Evolutionary conservation across 75 land plant genomes (phyloP), one percentile per base, ranked within the genome.

Genomic region (Pinus taeda): DNA sequence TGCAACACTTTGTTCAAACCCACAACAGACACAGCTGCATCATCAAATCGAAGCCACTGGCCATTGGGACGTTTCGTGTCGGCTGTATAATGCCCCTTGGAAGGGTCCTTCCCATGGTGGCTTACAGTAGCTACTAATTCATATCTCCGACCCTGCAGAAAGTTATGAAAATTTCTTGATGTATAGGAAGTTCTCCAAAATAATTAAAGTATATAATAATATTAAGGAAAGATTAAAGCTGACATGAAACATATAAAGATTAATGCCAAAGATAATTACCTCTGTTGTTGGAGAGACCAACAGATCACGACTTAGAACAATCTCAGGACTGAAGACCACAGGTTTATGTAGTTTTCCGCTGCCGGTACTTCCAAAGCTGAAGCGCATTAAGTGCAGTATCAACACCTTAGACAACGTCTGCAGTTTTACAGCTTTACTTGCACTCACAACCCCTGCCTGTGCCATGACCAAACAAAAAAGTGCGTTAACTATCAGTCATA

Each of bases 111-210:
- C 17, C 99, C 99, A 77, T 95, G 98, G 75, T 97, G 99, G 3
- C 93, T 89, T 20, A 97, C 81, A 8, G 98, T 95, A 14, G 99
- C 93, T 37, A 97, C 98, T 59, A 97, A 89, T 79, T 97, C 98
- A 76, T 97, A 97, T 77, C 74, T 92, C 33, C 98, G 78, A 11
- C 93, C 87, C 99, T 96, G 90, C 26, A 72, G 33, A 13, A 74
- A 36, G 4, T 29, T 57, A 9, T 5, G 20, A 53, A 13, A 33
- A 30, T 62, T 60, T 65, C 37, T 21, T 60, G 11, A 76, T n/a
- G 8, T 1, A 76, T 17, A 12, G 20, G 24, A 21, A 33, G 11
- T 69, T 4, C 11, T 69, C 53, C 12, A 73, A 53, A 15, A 56
- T 12, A 56, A 73, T 49, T 4, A 0, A 22, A 29, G 1, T 56